A percentile compares a stretch with the other conserved stretches of the same genome.
Evolutionary conservation across 495 filamentous ascomycete species (phyloP).

Genomic region (Penicillium waksmanii): DNA sequence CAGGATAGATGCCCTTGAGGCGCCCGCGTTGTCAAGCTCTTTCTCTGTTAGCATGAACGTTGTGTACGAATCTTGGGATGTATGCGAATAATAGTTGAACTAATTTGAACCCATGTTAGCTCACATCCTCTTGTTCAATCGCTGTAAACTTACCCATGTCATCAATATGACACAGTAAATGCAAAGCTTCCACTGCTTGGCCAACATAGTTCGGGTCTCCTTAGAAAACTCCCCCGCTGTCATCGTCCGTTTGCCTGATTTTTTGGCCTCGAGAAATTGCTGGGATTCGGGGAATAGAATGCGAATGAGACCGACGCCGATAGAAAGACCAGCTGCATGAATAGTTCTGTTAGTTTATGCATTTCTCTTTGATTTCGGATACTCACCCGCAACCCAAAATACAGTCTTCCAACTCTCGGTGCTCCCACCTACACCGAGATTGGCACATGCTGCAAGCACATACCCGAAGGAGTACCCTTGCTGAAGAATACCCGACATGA

Average conservation of each 20-base stretch:
- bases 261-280: constrained; percentile 69
- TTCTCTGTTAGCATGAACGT: constrained; percentile 75
- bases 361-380: neutral
- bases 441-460: constrained; percentile 70
- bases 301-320: constrained; percentile 64
- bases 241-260: constrained; percentile 49
- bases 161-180: constrained; percentile 73
- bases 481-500: constrained; percentile 79
- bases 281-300: constrained; percentile 70
- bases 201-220: constrained; percentile 65
- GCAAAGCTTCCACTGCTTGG: constrained; percentile 70
- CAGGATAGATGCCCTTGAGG: constrained; percentile 71
- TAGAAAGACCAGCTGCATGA: constrained; percentile 57
- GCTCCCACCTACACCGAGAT: constrained; percentile 63
- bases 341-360: constrained; percentile 3
- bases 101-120: neutral
- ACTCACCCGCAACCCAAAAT: constrained; percentile 58
- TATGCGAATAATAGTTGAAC: constrained; percentile 66
- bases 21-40: constrained; percentile 58
- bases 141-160: constrained; percentile 59
- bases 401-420: constrained; percentile 65
- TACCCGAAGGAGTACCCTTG: constrained; percentile 80
- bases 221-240: constrained; percentile 59
- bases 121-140: neutral
- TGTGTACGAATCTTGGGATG: constrained; percentile 75